Evolutionary conservation across 805 yeast genomes (phyloP).

Genomic region (Sugiyamaella chiloensis): DNA sequence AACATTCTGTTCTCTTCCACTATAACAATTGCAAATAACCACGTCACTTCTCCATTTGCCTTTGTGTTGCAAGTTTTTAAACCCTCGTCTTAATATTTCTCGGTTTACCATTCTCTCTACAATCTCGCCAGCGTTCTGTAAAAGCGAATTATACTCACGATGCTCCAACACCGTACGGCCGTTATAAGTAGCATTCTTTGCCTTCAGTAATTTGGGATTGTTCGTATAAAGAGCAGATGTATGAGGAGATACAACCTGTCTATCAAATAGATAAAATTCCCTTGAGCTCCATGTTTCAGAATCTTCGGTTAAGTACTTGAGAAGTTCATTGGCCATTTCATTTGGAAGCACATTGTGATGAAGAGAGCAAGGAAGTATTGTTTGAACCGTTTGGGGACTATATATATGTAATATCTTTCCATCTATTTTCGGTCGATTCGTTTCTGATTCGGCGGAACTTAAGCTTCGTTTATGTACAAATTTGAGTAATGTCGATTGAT

Average conservation of each 20-base stretch:
- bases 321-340: slow-evolving; percentile 45
- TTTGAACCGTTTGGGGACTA: slow-evolving; percentile 50
- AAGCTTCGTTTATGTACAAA: slow-evolving; percentile 4
- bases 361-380: slow-evolving; percentile 50
- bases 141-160: slow-evolving; percentile 38
- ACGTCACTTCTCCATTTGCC: slow-evolving; percentile 51
- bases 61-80: slow-evolving; percentile 39
- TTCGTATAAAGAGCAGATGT: slow-evolving; percentile 39
- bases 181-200: slow-evolving; percentile 32
- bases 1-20: slow-evolving; percentile 46
- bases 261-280: slow-evolving; percentile 61
- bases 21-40: slow-evolving; percentile 57
- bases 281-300: slow-evolving; percentile 40
- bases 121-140: slow-evolving; percentile 40
- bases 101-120: slow-evolving; percentile 42
- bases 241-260: slow-evolving; percentile 59
- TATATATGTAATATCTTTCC: slow-evolving; percentile 38
- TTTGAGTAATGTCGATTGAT: slow-evolving; percentile 18
- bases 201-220: slow-evolving; percentile 21
- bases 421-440: not conserved
- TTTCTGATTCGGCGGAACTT: not conserved
- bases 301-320: slow-evolving; percentile 43
- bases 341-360: slow-evolving; percentile 52
- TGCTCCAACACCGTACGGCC: slow-evolving; percentile 38
- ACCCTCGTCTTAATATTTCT: slow-evolving; percentile 34